Evolutionary conservation across 176 grass and related monocot genomes (phyloP), one percentile per base, ranked within the genome.

Genomic region (Eleusine coracana): DNA sequence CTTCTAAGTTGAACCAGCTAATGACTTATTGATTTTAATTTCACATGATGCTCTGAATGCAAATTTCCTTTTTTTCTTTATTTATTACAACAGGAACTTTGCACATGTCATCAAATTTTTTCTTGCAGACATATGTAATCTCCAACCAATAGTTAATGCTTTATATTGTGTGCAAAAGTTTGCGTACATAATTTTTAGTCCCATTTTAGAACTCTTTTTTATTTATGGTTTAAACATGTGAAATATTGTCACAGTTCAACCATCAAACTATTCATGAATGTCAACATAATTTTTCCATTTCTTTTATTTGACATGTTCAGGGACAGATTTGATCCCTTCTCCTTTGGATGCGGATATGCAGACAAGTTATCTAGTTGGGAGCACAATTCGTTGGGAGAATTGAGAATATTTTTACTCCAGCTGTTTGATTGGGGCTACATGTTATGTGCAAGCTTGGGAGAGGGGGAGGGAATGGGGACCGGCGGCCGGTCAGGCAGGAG

Each of bases 21-120:
- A 1, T 0, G 0, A 1, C 40, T 13, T 2, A 2, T n/a, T 1
- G 12, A 4, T 11, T 17, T 3, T 44, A 29, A 11, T 45, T 41
- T 45, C 6, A 77, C 39, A 63, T 3, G 18, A 45, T 18, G 41
- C 1, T 10, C 49, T 2, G 16, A 27, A 46, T 71, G 28, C 5
- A 50, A 23, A 14, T 15, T 14, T 16, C 10, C 11, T 4, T 11
- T 51, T 50, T 50, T 27, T 76, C 8, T 1, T 27, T 76, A 3
- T n/a, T 0, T 15, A 55, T 40, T 55, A 40, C 6, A 59, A 58
- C 21, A 18, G 2, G 7, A 20, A 20, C 34, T 3, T 25, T 25
- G 44, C 6, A n/a, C 5, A 59, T 61, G 8, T 61, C n/a, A 27
- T 10, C n/a, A 61, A 25, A 61, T 12, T 2, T 21, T 25, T 20